Conservation (phyloP, 108 stramenopile genomes). For the Tribonema minus region DNA sequence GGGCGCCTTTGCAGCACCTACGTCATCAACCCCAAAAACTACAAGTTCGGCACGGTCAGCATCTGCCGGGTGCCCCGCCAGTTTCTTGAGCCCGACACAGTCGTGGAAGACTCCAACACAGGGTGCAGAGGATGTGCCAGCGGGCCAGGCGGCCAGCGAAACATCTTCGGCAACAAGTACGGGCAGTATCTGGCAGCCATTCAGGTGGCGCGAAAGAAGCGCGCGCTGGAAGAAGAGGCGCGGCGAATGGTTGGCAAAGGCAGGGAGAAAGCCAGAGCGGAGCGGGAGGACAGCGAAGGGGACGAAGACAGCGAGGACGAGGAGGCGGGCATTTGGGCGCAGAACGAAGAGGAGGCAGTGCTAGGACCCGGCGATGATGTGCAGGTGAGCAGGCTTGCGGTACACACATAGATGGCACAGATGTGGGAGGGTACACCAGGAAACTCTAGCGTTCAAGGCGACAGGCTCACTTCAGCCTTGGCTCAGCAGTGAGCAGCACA, state of each 20-base stretch:
- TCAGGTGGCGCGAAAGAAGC: slow-evolving; percentile 73
- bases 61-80: slow-evolving; percentile 79
- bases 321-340: slow-evolving; percentile 15
- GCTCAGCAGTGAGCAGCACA: neutral
- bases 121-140: slow-evolving; percentile 97
- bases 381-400: neutral
- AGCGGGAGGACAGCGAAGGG: slow-evolving; percentile 41
- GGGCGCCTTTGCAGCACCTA: slow-evolving; percentile 97
- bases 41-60: slow-evolving; percentile 95
- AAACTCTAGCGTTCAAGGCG: neutral
- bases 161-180: slow-evolving; percentile 99
- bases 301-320: slow-evolving; percentile 1
- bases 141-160: slow-evolving; percentile 77
- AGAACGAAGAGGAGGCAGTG: slow-evolving; percentile 40
- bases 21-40: slow-evolving; percentile 96
- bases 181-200: slow-evolving; percentile 97
- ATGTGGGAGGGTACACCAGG: neutral
- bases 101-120: slow-evolving; percentile 45
- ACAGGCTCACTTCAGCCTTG: neutral
- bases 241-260: slow-evolving; percentile 5
- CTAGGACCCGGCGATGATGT: slow-evolving; percentile 31
- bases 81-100: slow-evolving; percentile 44
- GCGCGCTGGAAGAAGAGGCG: slow-evolving; percentile 24
- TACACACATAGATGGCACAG: neutral
- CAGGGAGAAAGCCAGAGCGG: slow-evolving; percentile 18